Evolutionary conservation across 371 early-diverging fungal species (phyloP).

Genomic region (Lichtheimia corymbifera): DNA sequence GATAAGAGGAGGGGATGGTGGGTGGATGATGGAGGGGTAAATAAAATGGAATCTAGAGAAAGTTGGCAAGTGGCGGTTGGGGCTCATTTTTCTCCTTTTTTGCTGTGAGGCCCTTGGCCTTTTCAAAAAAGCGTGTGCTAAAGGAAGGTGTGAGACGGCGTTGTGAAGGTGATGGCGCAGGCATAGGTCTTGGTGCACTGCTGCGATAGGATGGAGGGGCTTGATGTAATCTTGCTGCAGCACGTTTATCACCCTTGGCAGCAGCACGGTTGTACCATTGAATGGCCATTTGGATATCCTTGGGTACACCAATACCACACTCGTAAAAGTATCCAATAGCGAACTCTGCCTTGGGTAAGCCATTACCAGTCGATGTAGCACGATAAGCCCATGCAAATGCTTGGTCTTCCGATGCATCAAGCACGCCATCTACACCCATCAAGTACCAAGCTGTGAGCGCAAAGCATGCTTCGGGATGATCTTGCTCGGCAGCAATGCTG

Average conservation of each 20-base stretch:
- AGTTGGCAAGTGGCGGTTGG: slow-evolving; percentile 6
- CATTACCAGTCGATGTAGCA: slow-evolving; percentile 73
- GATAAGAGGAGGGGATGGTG: background rate
- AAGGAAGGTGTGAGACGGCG: background rate
- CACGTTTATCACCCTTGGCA: slow-evolving; percentile 44
- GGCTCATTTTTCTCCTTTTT: slow-evolving; percentile 1
- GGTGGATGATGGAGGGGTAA: slow-evolving; percentile 2
- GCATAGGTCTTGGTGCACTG: background rate
- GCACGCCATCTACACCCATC: slow-evolving; percentile 78
- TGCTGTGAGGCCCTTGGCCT: slow-evolving; percentile 8
- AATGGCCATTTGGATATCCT: slow-evolving; percentile 68
- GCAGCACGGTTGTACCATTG: slow-evolving; percentile 69
- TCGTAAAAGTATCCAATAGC: slow-evolving; percentile 94
- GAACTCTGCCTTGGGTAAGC: slow-evolving; percentile 89
- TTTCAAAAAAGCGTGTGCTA: slow-evolving; percentile 4
- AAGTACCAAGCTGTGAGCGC: slow-evolving; percentile 95
- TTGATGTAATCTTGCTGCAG: slow-evolving; percentile 30
- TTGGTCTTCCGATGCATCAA: slow-evolving; percentile 79
- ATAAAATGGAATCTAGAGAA: slow-evolving; percentile 8
- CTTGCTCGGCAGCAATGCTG: slow-evolving; percentile 83
- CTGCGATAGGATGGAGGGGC: slow-evolving; percentile 8
- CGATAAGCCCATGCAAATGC: slow-evolving; percentile 89
- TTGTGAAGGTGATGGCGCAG: background rate
- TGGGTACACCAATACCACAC: slow-evolving; percentile 78
- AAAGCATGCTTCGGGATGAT: slow-evolving; percentile 90